phyloP scores from a whole-genome alignment of 2,329 filamentous ascomycete genomes.

The Fonsecaea erecta region DNA sequence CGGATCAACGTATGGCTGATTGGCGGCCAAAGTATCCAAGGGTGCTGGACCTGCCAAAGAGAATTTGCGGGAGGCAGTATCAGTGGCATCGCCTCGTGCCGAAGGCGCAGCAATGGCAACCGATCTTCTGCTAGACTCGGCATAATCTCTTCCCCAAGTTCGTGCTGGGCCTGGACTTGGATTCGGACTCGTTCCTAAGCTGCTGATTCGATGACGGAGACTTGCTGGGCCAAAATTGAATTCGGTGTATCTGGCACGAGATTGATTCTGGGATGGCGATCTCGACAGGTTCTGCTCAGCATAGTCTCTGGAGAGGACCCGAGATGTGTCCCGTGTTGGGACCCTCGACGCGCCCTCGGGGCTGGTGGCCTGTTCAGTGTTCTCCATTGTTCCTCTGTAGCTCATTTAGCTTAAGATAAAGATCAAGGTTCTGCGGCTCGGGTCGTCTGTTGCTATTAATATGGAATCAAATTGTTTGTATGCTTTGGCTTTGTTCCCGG shows the following conservation, averaged over 20 bases:
- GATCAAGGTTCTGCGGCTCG: not conserved
- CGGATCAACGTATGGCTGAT: constrained; percentile 58
- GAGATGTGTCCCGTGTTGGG: constrained; percentile 1
- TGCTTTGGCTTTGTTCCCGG: not conserved
- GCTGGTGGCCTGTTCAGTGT: constrained; percentile 11
- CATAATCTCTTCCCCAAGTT: constrained; percentile 9
- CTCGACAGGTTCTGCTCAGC: constrained; percentile 9
- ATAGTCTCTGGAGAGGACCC: constrained; percentile 17
- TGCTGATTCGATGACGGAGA: constrained; percentile 22
- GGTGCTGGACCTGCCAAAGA: constrained; percentile 39
- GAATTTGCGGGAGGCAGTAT: constrained; percentile 34
- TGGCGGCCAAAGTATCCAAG: constrained; percentile 38
- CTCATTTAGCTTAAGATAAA: not conserved
- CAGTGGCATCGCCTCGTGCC: constrained; percentile 7
- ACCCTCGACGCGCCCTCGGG: constrained; percentile 8
- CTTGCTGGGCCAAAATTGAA: constrained; percentile 17
- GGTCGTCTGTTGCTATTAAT: not conserved
- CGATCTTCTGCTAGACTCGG: constrained; percentile 18
- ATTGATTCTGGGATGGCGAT: constrained; percentile 10
- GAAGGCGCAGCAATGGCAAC: constrained; percentile 21
- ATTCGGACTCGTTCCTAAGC: constrained; percentile 7
- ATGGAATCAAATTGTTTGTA: not conserved
- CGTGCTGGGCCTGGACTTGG: constrained; percentile 22
- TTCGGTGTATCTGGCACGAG: constrained; percentile 14
- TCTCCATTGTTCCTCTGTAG: constrained; percentile 11